Evolutionary conservation across 2,329 filamentous ascomycete genomes (phyloP), one percentile per base, ranked within the genome.

Genomic region (Cladosporium sp.): DNA sequence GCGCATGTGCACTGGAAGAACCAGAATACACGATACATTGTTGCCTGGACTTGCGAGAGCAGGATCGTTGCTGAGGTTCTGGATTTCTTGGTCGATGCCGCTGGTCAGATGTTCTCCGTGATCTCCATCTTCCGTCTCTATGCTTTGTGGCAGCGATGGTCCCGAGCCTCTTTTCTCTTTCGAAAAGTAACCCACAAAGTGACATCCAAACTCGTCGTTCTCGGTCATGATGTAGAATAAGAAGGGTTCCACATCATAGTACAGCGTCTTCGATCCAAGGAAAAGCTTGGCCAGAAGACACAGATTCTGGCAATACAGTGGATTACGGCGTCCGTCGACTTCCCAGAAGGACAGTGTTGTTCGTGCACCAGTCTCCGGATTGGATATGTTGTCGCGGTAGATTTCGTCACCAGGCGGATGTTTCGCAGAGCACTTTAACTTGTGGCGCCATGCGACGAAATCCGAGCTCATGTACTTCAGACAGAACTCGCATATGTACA

Each of bases 401-500:
- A 99, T 97, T 72, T 99, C 94, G 69, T 99, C 94, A 22, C 94
- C 94, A 0, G 95, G 95, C 3, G 94, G 95, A 70, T 97, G 92
- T 73, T 97, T 97, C 37, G 92, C 92, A 5, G 91, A 89, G 67
- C 94, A 99, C 78, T 99, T 99, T 67, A 82, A 74, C 74, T 97
- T 97, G 75, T 99, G 94, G 55, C 94, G 85, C 91, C 93, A 97
- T 14, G 94, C 93, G 28, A 99, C 94, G 69, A 96, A 97, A 72
- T 97, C 93, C 17, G 94, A 97, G 74, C 95, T 96, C 92, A 99
- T 97, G 77, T 99, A 99, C 76, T 97, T 99, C 61, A 99, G 81
- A 72, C 94, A 99, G 74, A 97, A 99, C 74, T 99, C 95, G 80
- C 94, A 99, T 63, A 99, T 97, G 75, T 96, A 97, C n/a, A 99